A percentile compares a stretch with the other conserved stretches of the same genome.
Conservation (phyloP, 345 rosid genomes). For the Brassica juncea region DNA sequence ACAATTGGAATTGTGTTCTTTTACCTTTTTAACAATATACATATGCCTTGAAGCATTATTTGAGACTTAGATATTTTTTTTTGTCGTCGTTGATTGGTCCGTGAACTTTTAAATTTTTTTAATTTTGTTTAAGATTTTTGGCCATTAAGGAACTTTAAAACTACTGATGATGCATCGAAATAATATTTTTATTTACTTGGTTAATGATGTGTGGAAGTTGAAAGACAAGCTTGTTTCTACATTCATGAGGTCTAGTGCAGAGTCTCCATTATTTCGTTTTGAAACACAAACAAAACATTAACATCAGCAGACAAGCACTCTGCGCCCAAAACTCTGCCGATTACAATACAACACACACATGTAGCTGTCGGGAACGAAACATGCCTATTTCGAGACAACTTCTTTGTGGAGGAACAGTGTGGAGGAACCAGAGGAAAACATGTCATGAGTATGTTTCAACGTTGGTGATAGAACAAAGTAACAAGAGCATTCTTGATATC, state of each 20-base stretch:
- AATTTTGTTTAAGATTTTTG: background rate
- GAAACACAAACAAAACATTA: conserved; percentile 1
- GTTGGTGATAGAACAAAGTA: background rate
- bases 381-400: conserved; percentile 58
- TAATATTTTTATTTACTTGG: background rate
- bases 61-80: background rate
- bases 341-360: background rate
- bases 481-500: conserved; percentile 21
- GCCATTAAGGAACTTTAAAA: background rate
- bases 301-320: conserved; percentile 27
- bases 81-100: conserved; percentile 19
- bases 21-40: conserved; percentile 33
- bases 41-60: conserved; percentile 22
- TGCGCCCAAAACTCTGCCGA: conserved; percentile 33
- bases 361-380: background rate
- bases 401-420: conserved; percentile 56
- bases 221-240: conserved; percentile 9
- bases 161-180: background rate
- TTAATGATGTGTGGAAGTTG: background rate
- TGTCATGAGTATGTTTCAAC: background rate
- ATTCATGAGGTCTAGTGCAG: background rate
- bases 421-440: background rate
- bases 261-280: background rate
- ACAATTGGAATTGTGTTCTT: conserved; percentile 36
- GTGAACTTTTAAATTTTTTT: background rate